These are phyloP conservation scores for Globisporangium megalacanthum DNA, from an alignment of 352 stramenopile genomes.

Conservation along the genomic window DNA sequence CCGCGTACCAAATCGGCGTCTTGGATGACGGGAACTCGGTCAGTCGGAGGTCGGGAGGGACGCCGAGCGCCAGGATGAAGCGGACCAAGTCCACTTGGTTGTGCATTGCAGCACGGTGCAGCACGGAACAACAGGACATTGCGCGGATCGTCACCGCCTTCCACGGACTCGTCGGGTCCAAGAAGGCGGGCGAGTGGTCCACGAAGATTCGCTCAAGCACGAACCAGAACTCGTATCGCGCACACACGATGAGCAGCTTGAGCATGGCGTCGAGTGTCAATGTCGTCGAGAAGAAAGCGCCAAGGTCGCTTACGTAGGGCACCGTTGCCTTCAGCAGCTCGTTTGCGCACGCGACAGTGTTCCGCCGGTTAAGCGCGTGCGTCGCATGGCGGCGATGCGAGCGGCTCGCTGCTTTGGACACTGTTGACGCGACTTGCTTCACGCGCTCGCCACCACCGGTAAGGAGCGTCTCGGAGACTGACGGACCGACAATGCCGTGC, in stretches of 20 bases:
- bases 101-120: slow-evolving; percentile 43
- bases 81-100: slow-evolving; percentile 33
- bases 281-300: slow-evolving; percentile 30
- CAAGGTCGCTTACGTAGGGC: slow-evolving; percentile 20
- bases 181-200: slow-evolving; percentile 24
- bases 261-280: slow-evolving; percentile 38
- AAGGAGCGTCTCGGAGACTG: neutral
- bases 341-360: slow-evolving; percentile 7
- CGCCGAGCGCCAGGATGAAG: slow-evolving; percentile 44
- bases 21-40: slow-evolving; percentile 17
- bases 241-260: slow-evolving; percentile 41
- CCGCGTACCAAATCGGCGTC: slow-evolving; percentile 48
- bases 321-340: slow-evolving; percentile 27
- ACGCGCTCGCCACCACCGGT: neutral
- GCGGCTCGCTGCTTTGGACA: neutral
- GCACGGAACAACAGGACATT: slow-evolving; percentile 30
- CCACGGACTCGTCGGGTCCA: slow-evolving; percentile 34
- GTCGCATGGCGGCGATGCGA: neutral
- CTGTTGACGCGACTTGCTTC: neutral
- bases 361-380: neutral
- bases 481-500: slow-evolving; percentile 18
- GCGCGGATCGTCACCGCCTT: slow-evolving; percentile 42
- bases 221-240: slow-evolving; percentile 42
- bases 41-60: slow-evolving; percentile 30
- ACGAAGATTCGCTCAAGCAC: slow-evolving; percentile 40